Percentiles rank a stretch among this genome's conserved stretches.
Evolutionary conservation across 805 yeast genomes (phyloP).

Genomic region (Hagleromyces aurorensis): DNA sequence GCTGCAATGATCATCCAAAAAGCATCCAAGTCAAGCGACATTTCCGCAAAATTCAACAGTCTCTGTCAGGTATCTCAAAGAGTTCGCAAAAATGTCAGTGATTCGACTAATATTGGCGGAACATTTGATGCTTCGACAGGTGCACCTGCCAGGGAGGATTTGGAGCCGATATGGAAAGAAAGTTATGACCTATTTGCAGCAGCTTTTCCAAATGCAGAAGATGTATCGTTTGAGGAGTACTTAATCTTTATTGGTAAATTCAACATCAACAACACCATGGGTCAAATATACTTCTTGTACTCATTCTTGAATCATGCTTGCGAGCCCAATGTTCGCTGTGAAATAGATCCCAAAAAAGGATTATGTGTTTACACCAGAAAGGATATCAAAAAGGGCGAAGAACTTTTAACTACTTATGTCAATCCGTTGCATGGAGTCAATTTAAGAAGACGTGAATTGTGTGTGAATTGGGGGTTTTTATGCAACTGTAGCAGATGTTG

Average conservation of each 20-base stretch:
- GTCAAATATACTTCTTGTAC: conserved; percentile 51
- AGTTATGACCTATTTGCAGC: conserved; percentile 44
- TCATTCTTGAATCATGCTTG: conserved; percentile 75
- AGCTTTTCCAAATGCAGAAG: conserved; percentile 37
- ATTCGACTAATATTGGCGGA: conserved; percentile 38
- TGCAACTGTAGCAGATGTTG: conserved; percentile 64
- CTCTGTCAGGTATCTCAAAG: conserved; percentile 68
- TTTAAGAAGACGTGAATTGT: conserved; percentile 54
- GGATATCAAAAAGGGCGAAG: conserved; percentile 56
- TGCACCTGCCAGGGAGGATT: conserved; percentile 35
- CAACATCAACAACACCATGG: conserved; percentile 65
- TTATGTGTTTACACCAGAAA: conserved; percentile 53
- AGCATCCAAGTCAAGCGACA: conserved; percentile 34
- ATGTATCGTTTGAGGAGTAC: conserved; percentile 44
- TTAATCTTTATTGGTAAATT: conserved; percentile 60
- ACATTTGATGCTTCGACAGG: conserved; percentile 37
- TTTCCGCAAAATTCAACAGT: conserved; percentile 43
- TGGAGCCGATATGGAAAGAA: conserved; percentile 42
- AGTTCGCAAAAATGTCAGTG: conserved; percentile 49
- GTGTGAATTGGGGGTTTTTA: conserved; percentile 73
- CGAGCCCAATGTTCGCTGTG: conserved; percentile 57
- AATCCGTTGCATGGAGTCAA: conserved; percentile 55
- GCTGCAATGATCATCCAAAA: conserved; percentile 32
- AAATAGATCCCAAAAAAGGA: conserved; percentile 38
- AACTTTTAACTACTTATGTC: conserved; percentile 61